Conservation (phyloP, 1,284 basidiomycete species). For the Entoloma clypeatum region DNA sequence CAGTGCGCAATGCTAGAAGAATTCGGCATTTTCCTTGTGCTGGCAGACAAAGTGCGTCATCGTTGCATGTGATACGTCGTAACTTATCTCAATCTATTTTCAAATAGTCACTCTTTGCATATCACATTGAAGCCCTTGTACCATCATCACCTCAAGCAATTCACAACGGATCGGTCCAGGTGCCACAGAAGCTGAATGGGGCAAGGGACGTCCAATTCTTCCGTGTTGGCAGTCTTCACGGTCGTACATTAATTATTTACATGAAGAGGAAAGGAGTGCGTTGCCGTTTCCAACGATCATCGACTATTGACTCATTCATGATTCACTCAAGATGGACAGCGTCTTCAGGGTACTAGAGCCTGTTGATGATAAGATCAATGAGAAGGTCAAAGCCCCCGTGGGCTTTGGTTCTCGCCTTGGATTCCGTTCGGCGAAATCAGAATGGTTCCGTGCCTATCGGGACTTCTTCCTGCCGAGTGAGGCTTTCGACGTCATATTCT, state of each 20-base stretch:
- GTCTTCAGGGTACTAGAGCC: slow-evolving; percentile 94
- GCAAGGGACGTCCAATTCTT: slow-evolving; percentile 93
- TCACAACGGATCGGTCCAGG: slow-evolving; percentile 60
- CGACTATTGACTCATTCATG: slow-evolving; percentile 2
- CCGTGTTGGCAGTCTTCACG: slow-evolving; percentile 82
- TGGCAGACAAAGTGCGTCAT: slow-evolving; percentile 78
- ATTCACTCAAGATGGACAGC: slow-evolving; percentile 56
- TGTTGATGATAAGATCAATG: slow-evolving; percentile 80
- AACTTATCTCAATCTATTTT: neutral
- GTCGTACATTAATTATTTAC: slow-evolving; percentile 87
- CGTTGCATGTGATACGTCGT: slow-evolving; percentile 1
- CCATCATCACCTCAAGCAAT: slow-evolving; percentile 74
- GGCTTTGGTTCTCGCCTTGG: slow-evolving; percentile 72
- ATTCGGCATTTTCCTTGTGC: slow-evolving; percentile 92
- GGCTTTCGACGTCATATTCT: slow-evolving; percentile 85
- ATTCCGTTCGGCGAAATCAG: slow-evolving; percentile 72
- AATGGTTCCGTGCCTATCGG: slow-evolving; percentile 87
- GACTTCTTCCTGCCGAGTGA: slow-evolving; percentile 92
- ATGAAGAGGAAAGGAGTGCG: slow-evolving; percentile 93
- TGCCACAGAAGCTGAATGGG: slow-evolving; percentile 85
- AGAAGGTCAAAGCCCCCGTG: slow-evolving; percentile 61
- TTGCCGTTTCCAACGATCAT: slow-evolving; percentile 18
- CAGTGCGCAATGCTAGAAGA: slow-evolving; percentile 94
- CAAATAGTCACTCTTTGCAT: slow-evolving; percentile 70
- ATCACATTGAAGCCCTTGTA: slow-evolving; percentile 94